A percentile compares a stretch with the other conserved stretches of the same genome.
phyloP scores from a whole-genome alignment of 164 flowering plant species.

The Dillenia turbinata region DNA sequence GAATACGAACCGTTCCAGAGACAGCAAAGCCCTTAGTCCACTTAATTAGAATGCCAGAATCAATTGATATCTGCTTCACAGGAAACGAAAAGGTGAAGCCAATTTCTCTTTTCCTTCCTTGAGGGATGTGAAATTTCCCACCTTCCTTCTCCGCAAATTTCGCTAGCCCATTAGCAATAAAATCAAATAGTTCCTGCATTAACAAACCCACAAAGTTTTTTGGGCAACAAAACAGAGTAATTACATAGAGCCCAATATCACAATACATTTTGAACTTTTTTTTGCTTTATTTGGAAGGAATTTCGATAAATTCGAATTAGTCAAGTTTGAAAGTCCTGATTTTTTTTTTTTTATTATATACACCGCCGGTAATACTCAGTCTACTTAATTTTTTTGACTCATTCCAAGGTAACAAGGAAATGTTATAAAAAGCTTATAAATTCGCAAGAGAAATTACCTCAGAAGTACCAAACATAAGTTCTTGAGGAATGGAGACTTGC shows the following conservation, averaged over 20 bases:
- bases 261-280: no score
- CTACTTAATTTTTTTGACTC: no score
- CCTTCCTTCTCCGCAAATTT: slow-evolving; percentile 56
- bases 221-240: not conserved
- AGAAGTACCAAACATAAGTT: slow-evolving; percentile 75
- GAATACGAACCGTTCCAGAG: slow-evolving; percentile 70
- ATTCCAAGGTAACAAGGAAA: not conserved
- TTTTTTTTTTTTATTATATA: no score
- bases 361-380: no score
- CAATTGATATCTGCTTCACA: slow-evolving; percentile 74
- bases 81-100: slow-evolving; percentile 97
- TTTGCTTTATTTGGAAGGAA: no score
- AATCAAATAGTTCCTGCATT: slow-evolving; percentile 73
- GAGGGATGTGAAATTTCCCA: slow-evolving; percentile 42
- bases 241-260: no score
- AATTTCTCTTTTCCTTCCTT: slow-evolving; percentile 65
- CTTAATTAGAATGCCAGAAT: slow-evolving; percentile 77
- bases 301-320: no score
- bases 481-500: slow-evolving; percentile 75
- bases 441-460: slow-evolving; percentile 41
- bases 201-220: not conserved
- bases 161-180: slow-evolving; percentile 67
- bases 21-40: slow-evolving; percentile 95
- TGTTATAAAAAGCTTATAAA: not conserved
- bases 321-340: no score